phyloP scores from a whole-genome alignment of 2,329 filamentous ascomycete genomes.

The Lecanicillium sp. region DNA sequence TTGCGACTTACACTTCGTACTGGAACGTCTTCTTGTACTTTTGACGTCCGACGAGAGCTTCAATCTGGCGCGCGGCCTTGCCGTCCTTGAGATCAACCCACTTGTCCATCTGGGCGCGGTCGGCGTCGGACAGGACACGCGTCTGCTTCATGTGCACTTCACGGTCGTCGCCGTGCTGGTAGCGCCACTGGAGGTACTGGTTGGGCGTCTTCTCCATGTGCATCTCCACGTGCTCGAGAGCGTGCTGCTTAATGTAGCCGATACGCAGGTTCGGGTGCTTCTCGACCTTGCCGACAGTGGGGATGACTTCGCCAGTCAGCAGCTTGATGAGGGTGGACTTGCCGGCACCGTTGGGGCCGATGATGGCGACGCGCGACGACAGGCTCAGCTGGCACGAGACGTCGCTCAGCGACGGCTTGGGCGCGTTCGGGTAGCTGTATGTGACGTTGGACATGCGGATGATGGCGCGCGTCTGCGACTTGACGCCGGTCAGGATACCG shows the following conservation, averaged over 20 bases:
- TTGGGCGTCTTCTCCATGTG: conserved; percentile 98
- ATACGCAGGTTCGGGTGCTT: conserved; percentile 99
- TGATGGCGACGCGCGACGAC: conserved; percentile 90
- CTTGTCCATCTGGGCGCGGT: conserved; percentile 88
- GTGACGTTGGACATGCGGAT: conserved; percentile 89
- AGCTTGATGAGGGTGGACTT: conserved; percentile 98
- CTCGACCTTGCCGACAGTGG: conserved; percentile 78
- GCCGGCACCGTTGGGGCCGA: conserved; percentile 94
- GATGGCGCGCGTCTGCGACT: conserved; percentile 88
- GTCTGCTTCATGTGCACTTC: conserved; percentile 98
- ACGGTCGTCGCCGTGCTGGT: conserved; percentile 91
- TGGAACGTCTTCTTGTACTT: conserved; percentile 99
- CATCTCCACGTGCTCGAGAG: conserved; percentile 98
- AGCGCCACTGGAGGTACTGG: conserved; percentile 98
- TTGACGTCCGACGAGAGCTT: conserved; percentile 87
- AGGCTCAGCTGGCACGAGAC: conserved; percentile 83
- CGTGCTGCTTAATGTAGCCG: conserved; percentile 99
- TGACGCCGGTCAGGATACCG: conserved; percentile 89
- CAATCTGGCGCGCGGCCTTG: conserved; percentile 67
- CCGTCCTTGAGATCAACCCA: conserved; percentile 79
- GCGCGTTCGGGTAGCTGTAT: conserved; percentile 84
- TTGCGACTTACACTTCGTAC: conserved; percentile 71
- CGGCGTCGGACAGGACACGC: conserved; percentile 75
- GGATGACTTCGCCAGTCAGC: conserved; percentile 85
- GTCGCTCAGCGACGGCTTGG: conserved; percentile 80